Evolutionary conservation across 306 rosid species (phyloP).

Genomic region (Comarum palustre): DNA sequence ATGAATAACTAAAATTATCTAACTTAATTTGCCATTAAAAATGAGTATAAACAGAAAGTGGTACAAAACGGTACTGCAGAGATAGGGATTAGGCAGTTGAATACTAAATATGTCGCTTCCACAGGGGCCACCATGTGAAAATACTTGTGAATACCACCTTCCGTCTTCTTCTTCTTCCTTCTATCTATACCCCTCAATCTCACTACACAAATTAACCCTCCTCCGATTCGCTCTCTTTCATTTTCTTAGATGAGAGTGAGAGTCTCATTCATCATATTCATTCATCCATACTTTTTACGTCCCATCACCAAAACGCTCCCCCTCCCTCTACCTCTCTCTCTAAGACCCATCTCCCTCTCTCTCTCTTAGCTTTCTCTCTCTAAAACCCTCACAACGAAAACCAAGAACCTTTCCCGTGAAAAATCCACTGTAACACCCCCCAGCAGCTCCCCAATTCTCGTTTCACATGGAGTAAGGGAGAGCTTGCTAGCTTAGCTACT

Average conservation of each 20-base stretch:
- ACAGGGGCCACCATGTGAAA: constrained; percentile 62
- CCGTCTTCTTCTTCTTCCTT: background rate
- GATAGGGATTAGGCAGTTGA: constrained; percentile 21
- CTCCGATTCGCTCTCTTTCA: background rate
- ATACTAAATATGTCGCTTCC: constrained; percentile 44
- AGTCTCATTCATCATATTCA: constrained; percentile 38
- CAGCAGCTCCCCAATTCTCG: constrained; percentile 2
- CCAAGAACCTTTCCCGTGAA: constrained; percentile 37
- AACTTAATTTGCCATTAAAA: no score
- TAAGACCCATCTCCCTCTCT: constrained; percentile 14
- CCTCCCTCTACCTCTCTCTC: background rate
- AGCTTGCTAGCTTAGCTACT: background rate
- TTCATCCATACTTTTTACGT: constrained; percentile 65
- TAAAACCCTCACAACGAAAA: background rate
- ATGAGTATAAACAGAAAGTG: background rate
- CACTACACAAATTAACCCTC: constrained; percentile 3
- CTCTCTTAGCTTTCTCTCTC: constrained; percentile 1
- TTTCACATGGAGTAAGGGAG: constrained; percentile 14
- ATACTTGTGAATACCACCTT: constrained; percentile 29
- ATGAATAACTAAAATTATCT: no score
- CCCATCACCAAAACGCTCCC: constrained; percentile 59
- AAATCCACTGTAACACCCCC: background rate
- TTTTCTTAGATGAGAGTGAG: background rate
- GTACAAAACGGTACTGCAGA: background rate
- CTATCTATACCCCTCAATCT: background rate